A percentile compares a stretch with the other conserved stretches of the same genome.
phyloP scores from a whole-genome alignment of 495 filamentous ascomycete genomes.

The Staphylotrichum longicolle region DNA sequence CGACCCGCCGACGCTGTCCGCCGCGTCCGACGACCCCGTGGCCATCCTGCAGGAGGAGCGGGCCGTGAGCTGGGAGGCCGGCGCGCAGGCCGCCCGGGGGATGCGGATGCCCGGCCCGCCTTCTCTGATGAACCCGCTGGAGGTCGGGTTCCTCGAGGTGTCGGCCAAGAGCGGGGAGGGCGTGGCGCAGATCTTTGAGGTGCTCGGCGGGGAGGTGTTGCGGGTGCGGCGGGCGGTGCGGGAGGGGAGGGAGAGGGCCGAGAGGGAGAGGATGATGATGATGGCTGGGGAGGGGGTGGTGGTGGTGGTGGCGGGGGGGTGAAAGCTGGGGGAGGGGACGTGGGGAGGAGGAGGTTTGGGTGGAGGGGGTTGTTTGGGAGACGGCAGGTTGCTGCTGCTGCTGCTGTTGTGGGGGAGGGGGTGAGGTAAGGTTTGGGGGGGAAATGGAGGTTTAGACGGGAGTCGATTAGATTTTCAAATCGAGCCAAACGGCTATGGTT shows the following conservation, averaged over 20 bases:
- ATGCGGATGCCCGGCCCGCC: slow-evolving; percentile 5
- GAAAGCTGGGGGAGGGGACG: neutral
- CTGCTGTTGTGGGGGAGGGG: neutral
- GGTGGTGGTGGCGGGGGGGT: neutral
- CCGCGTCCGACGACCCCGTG: slow-evolving; percentile 14
- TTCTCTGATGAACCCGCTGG: too few relatives aligned
- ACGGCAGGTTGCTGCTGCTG: slow-evolving; percentile 9
- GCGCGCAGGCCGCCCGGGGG: slow-evolving; percentile 26
- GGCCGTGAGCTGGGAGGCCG: slow-evolving; percentile 31
- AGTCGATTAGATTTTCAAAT: too few relatives aligned
- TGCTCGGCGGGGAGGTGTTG: slow-evolving; percentile 35
- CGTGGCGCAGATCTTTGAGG: slow-evolving; percentile 33
- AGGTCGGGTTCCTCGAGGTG: slow-evolving; percentile 36
- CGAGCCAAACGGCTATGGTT: too few relatives aligned
- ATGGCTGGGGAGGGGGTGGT: too few relatives aligned
- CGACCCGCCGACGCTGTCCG: neutral
- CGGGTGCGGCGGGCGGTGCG: slow-evolving; percentile 24
- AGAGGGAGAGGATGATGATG: slow-evolving; percentile 8
- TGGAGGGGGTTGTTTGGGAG: slow-evolving; percentile 24
- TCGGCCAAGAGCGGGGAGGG: slow-evolving; percentile 42
- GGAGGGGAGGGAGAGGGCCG: slow-evolving; percentile 26
- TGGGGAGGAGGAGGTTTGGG: slow-evolving; percentile 14
- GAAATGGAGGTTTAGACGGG: neutral
- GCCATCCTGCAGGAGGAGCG: slow-evolving; percentile 21
- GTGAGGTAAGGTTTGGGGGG: neutral